phyloP scores from a whole-genome alignment of 495 filamentous ascomycete genomes.

The Xylaria venustula region DNA sequence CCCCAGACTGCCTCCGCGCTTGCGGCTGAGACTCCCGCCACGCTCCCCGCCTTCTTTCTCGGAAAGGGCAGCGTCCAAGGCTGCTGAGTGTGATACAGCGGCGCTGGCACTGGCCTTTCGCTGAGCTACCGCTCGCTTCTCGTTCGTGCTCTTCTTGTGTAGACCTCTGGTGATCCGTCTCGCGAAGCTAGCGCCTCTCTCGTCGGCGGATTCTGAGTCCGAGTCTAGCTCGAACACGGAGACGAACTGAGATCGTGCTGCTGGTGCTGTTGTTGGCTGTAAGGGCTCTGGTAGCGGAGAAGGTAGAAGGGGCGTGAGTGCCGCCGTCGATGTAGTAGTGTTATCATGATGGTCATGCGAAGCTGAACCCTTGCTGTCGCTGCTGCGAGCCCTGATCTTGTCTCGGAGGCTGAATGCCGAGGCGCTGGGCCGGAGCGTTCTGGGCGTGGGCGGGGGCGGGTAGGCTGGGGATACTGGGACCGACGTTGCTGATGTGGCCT shows the following conservation, averaged over 20 bases:
- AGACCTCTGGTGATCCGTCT: slow-evolving; percentile 29
- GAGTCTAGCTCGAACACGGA: slow-evolving; percentile 32
- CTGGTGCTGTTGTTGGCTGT: too few relatives aligned
- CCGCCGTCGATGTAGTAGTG: slow-evolving; percentile 11
- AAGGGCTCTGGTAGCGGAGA: slow-evolving; percentile 2
- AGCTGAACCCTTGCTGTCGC: not conserved
- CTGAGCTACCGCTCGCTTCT: slow-evolving; percentile 18
- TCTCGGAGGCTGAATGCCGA: slow-evolving; percentile 27
- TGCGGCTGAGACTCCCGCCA: slow-evolving; percentile 15
- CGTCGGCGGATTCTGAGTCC: slow-evolving; percentile 21
- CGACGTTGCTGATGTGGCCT: slow-evolving; percentile 3
- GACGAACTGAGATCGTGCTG: slow-evolving; percentile 18
- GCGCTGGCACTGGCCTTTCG: slow-evolving; percentile 2
- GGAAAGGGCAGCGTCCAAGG: slow-evolving; percentile 8
- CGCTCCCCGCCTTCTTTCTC: slow-evolving; percentile 9
- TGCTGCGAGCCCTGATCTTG: not conserved
- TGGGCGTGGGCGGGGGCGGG: slow-evolving; percentile 21
- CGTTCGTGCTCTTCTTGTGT: slow-evolving; percentile 30
- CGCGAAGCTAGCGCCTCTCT: slow-evolving; percentile 20
- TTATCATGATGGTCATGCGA: slow-evolving; percentile 9
- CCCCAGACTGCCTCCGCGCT: slow-evolving; percentile 29
- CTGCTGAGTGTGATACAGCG: not conserved
- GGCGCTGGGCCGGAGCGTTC: slow-evolving; percentile 15
- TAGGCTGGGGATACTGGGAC: slow-evolving; percentile 23
- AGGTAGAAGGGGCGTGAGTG: too few relatives aligned